A percentile compares a stretch with the other conserved stretches of the same genome.
These are phyloP conservation scores for Colletotrichum viniferum DNA, from an alignment of 2,329 filamentous ascomycete genomes.

Conservation along the genomic window DNA sequence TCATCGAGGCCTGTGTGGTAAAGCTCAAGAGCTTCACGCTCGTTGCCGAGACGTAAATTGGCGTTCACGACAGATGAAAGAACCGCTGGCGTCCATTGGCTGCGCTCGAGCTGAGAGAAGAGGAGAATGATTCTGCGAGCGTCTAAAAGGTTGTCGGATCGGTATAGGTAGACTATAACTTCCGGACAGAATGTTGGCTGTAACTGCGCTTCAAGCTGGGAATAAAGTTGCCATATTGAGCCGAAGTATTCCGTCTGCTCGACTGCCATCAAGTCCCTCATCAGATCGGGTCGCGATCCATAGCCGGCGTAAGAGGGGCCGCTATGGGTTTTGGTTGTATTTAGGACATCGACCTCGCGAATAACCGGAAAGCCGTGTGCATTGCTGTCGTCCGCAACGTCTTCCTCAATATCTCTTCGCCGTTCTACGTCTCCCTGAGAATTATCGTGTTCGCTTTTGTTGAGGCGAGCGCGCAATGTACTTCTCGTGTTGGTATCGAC, in stretches of 20 bases:
- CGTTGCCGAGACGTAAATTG: slow-evolving; percentile 44
- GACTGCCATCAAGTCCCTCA: slow-evolving; percentile 28
- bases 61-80: slow-evolving; percentile 46
- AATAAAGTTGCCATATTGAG: slow-evolving; percentile 49
- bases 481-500: too few relatives aligned
- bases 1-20: slow-evolving; percentile 42
- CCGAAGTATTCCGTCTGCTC: slow-evolving; percentile 35
- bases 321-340: not conserved
- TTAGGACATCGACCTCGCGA: not conserved
- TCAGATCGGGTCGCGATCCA: slow-evolving; percentile 17
- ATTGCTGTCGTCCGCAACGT: not conserved
- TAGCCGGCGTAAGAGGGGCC: slow-evolving; percentile 5
- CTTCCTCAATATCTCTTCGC: not conserved
- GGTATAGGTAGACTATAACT: slow-evolving; percentile 47
- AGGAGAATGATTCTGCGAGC: slow-evolving; percentile 49
- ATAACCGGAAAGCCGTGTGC: not conserved
- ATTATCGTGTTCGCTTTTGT: not conserved
- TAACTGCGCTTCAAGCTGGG: slow-evolving; percentile 35
- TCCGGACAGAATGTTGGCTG: slow-evolving; percentile 30
- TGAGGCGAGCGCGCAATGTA: not conserved
- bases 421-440: not conserved
- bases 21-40: slow-evolving; percentile 40
- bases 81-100: slow-evolving; percentile 43
- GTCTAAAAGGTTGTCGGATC: slow-evolving; percentile 47
- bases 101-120: slow-evolving; percentile 40